These are phyloP conservation scores for Purpureocillium lavendulum DNA, from an alignment of 2,329 filamentous ascomycete species.

Conservation along the genomic window DNA sequence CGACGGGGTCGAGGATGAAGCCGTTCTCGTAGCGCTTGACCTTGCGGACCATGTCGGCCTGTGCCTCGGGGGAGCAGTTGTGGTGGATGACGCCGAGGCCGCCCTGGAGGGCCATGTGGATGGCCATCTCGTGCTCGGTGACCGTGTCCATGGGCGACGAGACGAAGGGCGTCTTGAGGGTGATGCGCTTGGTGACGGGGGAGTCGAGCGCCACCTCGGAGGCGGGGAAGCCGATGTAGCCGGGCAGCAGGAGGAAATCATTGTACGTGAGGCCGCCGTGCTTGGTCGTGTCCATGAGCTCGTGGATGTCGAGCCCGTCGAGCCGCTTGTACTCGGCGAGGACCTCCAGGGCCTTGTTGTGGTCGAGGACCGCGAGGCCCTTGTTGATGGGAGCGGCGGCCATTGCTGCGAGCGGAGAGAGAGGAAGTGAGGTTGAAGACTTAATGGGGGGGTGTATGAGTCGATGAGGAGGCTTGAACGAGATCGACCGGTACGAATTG, in stretches of 20 bases:
- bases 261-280: constrained; percentile 97
- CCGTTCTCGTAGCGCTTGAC: constrained; percentile 99
- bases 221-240: constrained; percentile 96
- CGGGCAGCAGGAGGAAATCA: constrained; percentile 92
- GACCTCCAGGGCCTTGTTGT: constrained; percentile 67
- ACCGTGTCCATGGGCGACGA: constrained; percentile 99
- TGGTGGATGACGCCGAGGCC: constrained; percentile 95
- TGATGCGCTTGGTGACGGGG: constrained; percentile 89
- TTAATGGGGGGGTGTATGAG: constrained; percentile 16
- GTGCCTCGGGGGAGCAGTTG: constrained; percentile 95
- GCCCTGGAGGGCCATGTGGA: constrained; percentile 86
- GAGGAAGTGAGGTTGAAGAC: constrained; percentile 33
- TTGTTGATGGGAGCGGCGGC: constrained; percentile 47
- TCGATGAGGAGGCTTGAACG: too few species aligned
- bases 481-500: constrained; percentile 27
- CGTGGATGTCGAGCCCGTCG: constrained; percentile 82
- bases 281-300: constrained; percentile 83
- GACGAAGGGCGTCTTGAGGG: constrained; percentile 91
- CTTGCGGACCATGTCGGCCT: constrained; percentile 98
- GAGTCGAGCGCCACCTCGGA: constrained; percentile 83
- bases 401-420: constrained; percentile 39
- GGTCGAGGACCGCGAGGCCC: constrained; percentile 57
- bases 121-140: constrained; percentile 98
- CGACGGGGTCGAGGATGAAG: constrained; percentile 93
- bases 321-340: constrained; percentile 70